phyloP scores from a whole-genome alignment of 2,329 filamentous ascomycete species.

The Pseudogymnoascus sp. region DNA sequence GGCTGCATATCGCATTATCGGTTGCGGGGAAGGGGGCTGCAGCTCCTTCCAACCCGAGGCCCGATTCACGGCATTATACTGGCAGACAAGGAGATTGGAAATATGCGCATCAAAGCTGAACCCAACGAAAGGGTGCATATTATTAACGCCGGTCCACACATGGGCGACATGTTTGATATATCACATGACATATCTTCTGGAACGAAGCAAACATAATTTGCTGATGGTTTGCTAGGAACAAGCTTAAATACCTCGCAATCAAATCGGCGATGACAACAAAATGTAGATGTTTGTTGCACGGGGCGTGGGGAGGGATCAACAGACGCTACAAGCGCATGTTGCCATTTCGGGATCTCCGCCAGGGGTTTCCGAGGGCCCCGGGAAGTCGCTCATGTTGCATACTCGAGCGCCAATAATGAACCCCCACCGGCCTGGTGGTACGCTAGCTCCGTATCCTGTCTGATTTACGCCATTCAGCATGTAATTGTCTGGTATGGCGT shows the following conservation, averaged over 20 bases:
- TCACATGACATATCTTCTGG: neutral
- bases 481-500: neutral
- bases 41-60: neutral
- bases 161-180: neutral
- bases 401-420: neutral
- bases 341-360: neutral
- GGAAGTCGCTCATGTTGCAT: neutral
- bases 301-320: neutral
- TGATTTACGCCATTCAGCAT: neutral
- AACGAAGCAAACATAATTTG: neutral
- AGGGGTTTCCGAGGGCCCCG: neutral
- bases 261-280: neutral
- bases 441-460: neutral
- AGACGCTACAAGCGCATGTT: conserved; percentile 6
- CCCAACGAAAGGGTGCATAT: neutral
- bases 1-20: neutral
- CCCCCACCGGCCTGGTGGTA: neutral
- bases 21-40: neutral
- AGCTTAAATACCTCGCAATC: neutral
- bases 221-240: neutral
- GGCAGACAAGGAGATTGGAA: neutral
- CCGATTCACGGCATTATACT: neutral
- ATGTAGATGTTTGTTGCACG: neutral
- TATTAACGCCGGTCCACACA: neutral
- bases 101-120: neutral